phyloP scores from a whole-genome alignment of 192 early-diverging fungal species.

The Globomyces pollinis-pini region DNA sequence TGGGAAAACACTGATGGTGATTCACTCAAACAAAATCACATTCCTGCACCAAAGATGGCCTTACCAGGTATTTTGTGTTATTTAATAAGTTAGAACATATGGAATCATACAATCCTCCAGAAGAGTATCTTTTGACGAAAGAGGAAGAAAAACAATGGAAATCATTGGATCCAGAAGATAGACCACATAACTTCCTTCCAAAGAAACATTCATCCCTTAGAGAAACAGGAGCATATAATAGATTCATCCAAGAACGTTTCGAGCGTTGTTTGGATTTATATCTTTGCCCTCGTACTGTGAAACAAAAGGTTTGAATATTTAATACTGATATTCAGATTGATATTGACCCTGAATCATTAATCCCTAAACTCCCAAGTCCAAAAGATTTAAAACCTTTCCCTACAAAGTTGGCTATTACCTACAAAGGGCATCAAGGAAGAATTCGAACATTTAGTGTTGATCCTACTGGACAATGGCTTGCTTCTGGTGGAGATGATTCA shows the following conservation, averaged over 20 bases:
- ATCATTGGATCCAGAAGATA: constrained; percentile 66
- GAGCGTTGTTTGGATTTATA: constrained; percentile 96
- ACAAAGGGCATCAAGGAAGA: constrained; percentile 70
- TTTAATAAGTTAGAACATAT: constrained; percentile 68
- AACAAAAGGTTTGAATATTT: constrained; percentile 55
- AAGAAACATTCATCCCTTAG: constrained; percentile 73
- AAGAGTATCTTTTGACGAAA: constrained; percentile 80
- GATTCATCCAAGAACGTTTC: constrained; percentile 92
- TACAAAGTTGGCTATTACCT: constrained; percentile 64
- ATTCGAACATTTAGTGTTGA: constrained; percentile 82
- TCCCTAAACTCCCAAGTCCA: constrained; percentile 92
- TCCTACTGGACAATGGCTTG: constrained; percentile 83
- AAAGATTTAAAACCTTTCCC: constrained; percentile 95
- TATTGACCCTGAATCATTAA: constrained; percentile 83
- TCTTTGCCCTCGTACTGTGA: constrained; percentile 81
- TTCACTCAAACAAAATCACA: constrained; percentile 57
- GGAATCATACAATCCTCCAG: constrained; percentile 96
- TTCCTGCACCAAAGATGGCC: constrained; percentile 83
- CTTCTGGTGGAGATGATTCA: constrained; percentile 85
- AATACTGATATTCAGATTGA: constrained; percentile 55
- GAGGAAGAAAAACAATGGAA: constrained; percentile 78
- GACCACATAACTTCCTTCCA: constrained; percentile 55
- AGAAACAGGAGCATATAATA: constrained; percentile 75
- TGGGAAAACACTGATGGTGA: constrained; percentile 69
- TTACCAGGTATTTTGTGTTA: constrained; percentile 53